phyloP scores from a whole-genome alignment of 2,329 filamentous ascomycete genomes.

The Davidsoniella eucalypti region DNA sequence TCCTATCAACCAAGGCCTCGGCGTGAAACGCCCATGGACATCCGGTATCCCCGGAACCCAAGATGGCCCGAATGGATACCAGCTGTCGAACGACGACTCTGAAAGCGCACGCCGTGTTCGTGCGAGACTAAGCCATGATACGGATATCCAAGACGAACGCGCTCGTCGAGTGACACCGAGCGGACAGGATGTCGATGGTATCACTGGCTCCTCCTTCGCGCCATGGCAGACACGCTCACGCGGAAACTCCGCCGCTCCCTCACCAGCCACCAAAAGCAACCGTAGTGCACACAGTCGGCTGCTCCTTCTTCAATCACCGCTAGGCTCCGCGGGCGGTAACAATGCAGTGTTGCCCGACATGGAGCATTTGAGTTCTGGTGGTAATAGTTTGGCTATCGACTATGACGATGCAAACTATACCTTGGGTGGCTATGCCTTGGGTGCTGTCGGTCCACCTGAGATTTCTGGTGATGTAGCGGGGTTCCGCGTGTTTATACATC shows the following conservation, averaged over 20 bases:
- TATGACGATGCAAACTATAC: slow-evolving; percentile 1
- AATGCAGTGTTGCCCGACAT: slow-evolving; percentile 7
- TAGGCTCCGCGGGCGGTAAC: neutral
- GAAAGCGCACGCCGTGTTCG: slow-evolving; percentile 2
- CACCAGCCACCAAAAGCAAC: slow-evolving; percentile 22
- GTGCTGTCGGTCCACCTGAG: neutral
- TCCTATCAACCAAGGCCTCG: neutral
- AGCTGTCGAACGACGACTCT: neutral
- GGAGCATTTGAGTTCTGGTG: slow-evolving; percentile 8
- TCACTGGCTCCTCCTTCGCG: slow-evolving; percentile 35
- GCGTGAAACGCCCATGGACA: neutral
- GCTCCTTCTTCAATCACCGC: slow-evolving; percentile 16
- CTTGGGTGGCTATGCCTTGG: neutral
- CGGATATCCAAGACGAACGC: slow-evolving; percentile 35
- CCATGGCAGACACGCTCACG: slow-evolving; percentile 31
- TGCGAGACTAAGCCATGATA: slow-evolving; percentile 31
- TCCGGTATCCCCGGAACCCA: neutral
- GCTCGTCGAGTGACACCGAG: slow-evolving; percentile 25
- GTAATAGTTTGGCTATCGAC: neutral
- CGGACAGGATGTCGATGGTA: slow-evolving; percentile 45
- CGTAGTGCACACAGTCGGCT: slow-evolving; percentile 20
- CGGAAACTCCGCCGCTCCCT: slow-evolving; percentile 27
- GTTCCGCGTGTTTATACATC: slow-evolving; percentile 4
- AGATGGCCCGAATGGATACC: too few species aligned
- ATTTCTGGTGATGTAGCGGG: neutral